Base-by-base conservation (phyloP, 306 rosid species). In the Hippophae rhamnoides region DNA sequence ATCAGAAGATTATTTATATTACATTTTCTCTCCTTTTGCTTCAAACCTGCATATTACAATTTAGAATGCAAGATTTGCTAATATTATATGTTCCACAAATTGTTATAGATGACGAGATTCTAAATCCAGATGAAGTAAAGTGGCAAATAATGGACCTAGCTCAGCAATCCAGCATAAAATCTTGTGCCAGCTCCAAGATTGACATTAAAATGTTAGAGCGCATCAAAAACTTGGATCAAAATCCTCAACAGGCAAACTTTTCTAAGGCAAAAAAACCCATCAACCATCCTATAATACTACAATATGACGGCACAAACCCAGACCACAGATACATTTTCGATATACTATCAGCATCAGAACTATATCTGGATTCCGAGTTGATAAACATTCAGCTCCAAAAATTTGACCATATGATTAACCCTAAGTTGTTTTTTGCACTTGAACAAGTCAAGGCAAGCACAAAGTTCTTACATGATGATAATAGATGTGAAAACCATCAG, bases 261-360 rank as follows among this genome's bases (percentile, higher is more conserved):
- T 63, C 41, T 63, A 67, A 61, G 38, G 38, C 3, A 5, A 31
- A 31, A 31, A 31, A 2, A 31, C 38, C 38, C 5, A 31, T 31
- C 38, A 0, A 4, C 38, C 38, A 31, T 31, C 45, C 65, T 49
- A 69, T 9, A 46, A 56, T 54, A 46, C 57, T 58, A 43, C 54
- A 43, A 69, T 57, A 65, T 47, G 68, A 76, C 60, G 67, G 47
- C 57, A 73, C 67, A 57, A 78, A 83, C 75, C 86, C 86, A 59
- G 87, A 83, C 54, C 87, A 78, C 66, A 73, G 59, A 66, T 92
- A 87, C 70, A 79, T 92, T 69, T 73, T 79, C 68, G 83, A 87
- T 58, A 76, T 85, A 76, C 52, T 87, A 60, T 56, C 70, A 40
- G 81, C 85, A 62, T 87, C 92, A 60, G 90, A 85, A 68, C 59